phyloP scores from a whole-genome alignment of 257 asterid genomes.

The Perilla frutescens region DNA sequence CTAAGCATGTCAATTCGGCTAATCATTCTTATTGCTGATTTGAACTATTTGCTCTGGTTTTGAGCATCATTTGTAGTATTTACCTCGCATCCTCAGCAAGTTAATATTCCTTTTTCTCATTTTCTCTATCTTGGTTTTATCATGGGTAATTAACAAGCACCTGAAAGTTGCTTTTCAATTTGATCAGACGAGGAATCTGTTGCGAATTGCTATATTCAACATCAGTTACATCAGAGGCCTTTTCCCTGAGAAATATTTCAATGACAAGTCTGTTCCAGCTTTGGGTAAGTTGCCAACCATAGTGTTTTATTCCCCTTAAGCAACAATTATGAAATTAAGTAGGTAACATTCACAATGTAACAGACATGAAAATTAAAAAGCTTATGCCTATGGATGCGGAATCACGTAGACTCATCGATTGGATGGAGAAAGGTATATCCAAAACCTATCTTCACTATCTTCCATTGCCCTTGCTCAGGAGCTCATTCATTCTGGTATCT shows the following conservation, averaged over 20 bases:
- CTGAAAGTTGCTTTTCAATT: conserved; percentile 30
- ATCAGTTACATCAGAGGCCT: conserved; percentile 97
- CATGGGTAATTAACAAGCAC: conserved; percentile 11
- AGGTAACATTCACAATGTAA: conserved; percentile 30
- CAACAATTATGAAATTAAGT: conserved; percentile 15
- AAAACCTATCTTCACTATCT: conserved; percentile 26
- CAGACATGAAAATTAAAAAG: conserved; percentile 97
- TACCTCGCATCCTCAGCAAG: not conserved
- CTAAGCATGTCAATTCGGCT: not conserved
- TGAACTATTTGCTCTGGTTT: conserved; percentile 1
- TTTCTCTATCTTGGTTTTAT: conserved; percentile 11
- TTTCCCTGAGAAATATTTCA: conserved; percentile 90
- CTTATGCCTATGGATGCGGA: conserved; percentile 99
- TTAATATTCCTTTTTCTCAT: not conserved
- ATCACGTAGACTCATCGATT: conserved; percentile 92
- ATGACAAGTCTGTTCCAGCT: conserved; percentile 93
- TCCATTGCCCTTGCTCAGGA: conserved; percentile 17
- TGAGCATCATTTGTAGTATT: conserved; percentile 32
- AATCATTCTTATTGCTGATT: conserved; percentile 19
- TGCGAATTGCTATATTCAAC: conserved; percentile 96
- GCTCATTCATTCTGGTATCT: conserved; percentile 34
- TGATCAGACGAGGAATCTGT: conserved; percentile 85
- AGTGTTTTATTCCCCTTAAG: conserved; percentile 1
- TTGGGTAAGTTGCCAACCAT: conserved; percentile 59
- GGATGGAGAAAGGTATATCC: conserved; percentile 94